Evolutionary conservation across 345 rosid genomes (phyloP).

Genomic region (Eucalyptus fibrosa): DNA sequence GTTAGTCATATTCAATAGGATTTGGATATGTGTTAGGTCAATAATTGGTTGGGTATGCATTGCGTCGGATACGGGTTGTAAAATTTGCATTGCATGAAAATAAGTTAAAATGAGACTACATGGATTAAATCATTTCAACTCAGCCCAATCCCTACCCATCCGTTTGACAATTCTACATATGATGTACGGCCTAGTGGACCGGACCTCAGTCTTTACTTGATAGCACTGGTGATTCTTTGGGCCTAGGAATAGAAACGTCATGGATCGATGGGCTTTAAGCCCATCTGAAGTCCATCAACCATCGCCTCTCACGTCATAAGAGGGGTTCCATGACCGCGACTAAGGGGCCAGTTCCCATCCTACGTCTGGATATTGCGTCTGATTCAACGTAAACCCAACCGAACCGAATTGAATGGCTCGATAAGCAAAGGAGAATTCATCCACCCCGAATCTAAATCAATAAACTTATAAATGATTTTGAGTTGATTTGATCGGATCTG

Average conservation of each 20-base stretch:
- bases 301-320: neutral
- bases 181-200: neutral
- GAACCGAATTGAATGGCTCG: neutral
- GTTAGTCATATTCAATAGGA: no score
- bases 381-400: neutral
- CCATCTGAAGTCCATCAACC: neutral
- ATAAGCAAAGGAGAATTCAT: neutral
- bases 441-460: neutral
- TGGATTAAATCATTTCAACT: neutral
- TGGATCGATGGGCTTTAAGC: neutral
- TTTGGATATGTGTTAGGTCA: no score
- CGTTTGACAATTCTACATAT: fast-evolving
- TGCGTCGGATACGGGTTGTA: fast-evolving
- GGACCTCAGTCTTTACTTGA: neutral
- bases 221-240: neutral
- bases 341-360: neutral
- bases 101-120: neutral
- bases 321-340: neutral
- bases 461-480: neutral
- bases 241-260: neutral
- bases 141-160: fast-evolving
- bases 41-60: neutral
- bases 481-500: neutral
- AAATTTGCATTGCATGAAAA: neutral
- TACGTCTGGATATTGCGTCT: neutral